Evolutionary conservation across 306 rosid species (phyloP).

Genomic region (Parietaria judaica): DNA sequence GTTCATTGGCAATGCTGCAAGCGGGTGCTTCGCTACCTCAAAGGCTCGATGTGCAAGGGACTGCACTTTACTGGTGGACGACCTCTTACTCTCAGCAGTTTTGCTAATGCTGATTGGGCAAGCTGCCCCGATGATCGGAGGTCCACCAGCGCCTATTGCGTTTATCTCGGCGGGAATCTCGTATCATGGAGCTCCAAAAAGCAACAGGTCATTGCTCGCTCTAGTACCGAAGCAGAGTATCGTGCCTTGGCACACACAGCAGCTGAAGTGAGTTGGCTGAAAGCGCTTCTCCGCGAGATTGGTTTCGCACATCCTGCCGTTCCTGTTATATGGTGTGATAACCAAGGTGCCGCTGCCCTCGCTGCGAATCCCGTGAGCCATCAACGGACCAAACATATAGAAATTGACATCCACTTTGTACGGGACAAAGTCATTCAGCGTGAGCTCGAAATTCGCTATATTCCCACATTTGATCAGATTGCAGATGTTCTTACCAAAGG

Average conservation of each 20-base stretch:
- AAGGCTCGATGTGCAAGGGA: background rate
- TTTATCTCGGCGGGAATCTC: background rate
- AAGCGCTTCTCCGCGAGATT: background rate
- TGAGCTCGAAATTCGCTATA: background rate
- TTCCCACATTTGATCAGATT: background rate
- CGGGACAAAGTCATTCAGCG: background rate
- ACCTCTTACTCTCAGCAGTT: background rate
- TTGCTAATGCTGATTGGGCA: background rate
- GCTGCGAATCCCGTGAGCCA: background rate
- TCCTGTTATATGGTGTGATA: background rate
- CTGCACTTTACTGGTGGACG: background rate
- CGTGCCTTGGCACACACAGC: background rate
- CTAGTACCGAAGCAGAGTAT: background rate
- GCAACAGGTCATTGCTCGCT: too few species aligned
- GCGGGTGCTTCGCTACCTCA: background rate
- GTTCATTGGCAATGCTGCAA: background rate
- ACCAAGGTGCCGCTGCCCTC: background rate
- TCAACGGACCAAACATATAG: background rate
- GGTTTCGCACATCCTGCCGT: background rate
- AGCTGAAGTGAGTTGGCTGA: background rate
- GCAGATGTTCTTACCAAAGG: background rate
- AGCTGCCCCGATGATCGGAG: background rate
- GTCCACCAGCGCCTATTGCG: background rate
- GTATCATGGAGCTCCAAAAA: too few species aligned
- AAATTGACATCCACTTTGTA: background rate